These are phyloP conservation scores for Prunus mume DNA, from an alignment of 306 rosid species.

Conservation along the genomic window DNA sequence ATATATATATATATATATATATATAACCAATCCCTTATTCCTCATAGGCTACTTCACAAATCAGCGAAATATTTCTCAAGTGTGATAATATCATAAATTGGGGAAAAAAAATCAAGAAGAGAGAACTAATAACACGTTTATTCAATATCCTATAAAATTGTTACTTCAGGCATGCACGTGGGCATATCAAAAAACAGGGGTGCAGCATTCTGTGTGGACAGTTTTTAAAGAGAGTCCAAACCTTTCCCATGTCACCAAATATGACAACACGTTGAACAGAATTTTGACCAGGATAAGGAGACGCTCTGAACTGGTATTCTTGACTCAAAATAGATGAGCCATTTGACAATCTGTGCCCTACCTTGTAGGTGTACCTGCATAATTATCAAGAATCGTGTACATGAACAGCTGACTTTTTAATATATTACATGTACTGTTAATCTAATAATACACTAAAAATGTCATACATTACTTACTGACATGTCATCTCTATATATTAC, in stretches of 20 bases:
- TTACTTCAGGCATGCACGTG: too few relatives aligned
- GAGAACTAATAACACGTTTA: too few relatives aligned
- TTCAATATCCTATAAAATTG: too few relatives aligned
- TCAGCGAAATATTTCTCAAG: too few relatives aligned
- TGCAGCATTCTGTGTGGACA: not conserved
- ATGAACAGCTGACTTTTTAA: not conserved
- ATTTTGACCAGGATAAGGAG: constrained; percentile 96
- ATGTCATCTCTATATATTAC: not conserved
- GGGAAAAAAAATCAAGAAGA: too few relatives aligned
- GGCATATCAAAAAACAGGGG: too few relatives aligned
- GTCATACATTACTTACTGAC: not conserved
- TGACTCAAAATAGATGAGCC: constrained; percentile 70
- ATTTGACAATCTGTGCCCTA: constrained; percentile 66
- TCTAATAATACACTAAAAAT: too few relatives aligned
- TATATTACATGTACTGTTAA: too few relatives aligned
- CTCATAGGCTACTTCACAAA: too few relatives aligned
- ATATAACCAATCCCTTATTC: too few relatives aligned
- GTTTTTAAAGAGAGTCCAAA: constrained; percentile 25
- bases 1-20: too few relatives aligned
- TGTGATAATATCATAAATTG: too few relatives aligned
- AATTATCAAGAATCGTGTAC: constrained; percentile 1
- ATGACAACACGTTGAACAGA: constrained; percentile 78
- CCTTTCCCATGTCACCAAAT: constrained; percentile 99
- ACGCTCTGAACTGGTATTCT: constrained; percentile 66
- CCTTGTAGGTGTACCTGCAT: constrained; percentile 68